Evolutionary conservation across 176 grass and related monocot genomes (phyloP).

Genomic region (Phragmites australis): DNA sequence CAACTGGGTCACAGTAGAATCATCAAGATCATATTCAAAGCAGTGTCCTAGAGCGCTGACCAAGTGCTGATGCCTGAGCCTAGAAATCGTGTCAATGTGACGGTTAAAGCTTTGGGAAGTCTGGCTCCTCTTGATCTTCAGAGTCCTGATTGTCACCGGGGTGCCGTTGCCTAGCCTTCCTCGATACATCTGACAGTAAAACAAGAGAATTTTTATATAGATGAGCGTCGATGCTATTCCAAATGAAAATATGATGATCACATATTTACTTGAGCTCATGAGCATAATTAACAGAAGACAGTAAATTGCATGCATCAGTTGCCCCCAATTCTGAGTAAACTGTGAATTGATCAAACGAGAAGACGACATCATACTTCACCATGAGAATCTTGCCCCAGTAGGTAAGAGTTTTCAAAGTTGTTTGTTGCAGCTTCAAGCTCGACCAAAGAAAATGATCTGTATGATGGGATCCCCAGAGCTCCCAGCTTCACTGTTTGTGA

Average conservation of each 20-base stretch:
- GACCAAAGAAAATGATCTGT: conserved; percentile 81
- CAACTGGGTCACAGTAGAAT: conserved; percentile 70
- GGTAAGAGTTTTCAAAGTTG: conserved; percentile 86
- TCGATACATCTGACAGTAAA: conserved; percentile 67
- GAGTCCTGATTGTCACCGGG: conserved; percentile 73
- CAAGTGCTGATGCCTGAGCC: conserved; percentile 82
- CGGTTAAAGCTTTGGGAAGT: conserved; percentile 64
- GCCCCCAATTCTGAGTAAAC: background rate
- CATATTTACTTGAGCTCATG: background rate
- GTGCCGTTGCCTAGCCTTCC: conserved; percentile 76
- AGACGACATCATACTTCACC: conserved; percentile 55
- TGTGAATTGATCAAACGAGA: background rate
- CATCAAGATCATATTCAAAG: conserved; percentile 79
- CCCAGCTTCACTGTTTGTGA: conserved; percentile 84
- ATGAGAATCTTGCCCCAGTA: conserved; percentile 72
- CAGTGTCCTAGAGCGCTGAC: conserved; percentile 85
- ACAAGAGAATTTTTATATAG: background rate
- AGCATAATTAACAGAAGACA: background rate
- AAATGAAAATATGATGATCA: background rate
- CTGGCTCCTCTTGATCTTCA: conserved; percentile 77
- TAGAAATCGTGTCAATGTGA: conserved; percentile 86
- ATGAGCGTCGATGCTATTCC: background rate
- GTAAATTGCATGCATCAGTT: conserved; percentile 16
- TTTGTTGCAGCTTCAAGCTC: conserved; percentile 87
- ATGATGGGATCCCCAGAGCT: conserved; percentile 79